phyloP scores from a whole-genome alignment of 345 rosid species.

The Streptanthus diversifolius region DNA sequence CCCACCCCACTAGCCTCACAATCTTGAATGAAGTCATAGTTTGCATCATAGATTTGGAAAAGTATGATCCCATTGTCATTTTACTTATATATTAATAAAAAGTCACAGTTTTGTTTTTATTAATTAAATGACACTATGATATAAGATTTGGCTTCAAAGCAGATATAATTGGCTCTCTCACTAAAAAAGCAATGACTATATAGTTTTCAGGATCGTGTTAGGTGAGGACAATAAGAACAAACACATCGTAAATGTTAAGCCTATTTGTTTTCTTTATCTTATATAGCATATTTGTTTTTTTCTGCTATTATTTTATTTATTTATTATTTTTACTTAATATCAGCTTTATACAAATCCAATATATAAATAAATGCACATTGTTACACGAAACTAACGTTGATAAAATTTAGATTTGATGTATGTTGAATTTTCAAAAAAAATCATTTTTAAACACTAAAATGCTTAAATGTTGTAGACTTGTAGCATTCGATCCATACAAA shows the following conservation, averaged over 20 bases:
- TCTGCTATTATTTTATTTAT: not conserved
- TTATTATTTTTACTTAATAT: not conserved
- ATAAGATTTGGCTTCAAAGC: conserved; percentile 9
- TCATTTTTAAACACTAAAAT: not conserved
- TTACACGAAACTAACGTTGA: not conserved
- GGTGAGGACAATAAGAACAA: conserved; percentile 23
- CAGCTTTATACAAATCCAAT: not conserved
- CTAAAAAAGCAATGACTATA: conserved; percentile 1
- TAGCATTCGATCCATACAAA: not conserved
- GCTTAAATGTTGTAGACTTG: not conserved
- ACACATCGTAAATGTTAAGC: not conserved
- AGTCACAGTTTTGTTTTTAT: not conserved
- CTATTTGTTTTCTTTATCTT: not conserved
- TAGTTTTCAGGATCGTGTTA: conserved; percentile 12
- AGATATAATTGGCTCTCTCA: conserved; percentile 12
- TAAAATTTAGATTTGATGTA: not conserved
- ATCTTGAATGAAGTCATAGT: conserved; percentile 27
- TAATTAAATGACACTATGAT: not conserved
- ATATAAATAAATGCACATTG: not conserved
- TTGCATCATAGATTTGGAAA: conserved; percentile 27
- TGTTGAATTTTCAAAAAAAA: not conserved
- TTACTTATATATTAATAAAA: not conserved
- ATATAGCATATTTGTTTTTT: not conserved
- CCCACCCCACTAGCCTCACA: conserved; percentile 32
- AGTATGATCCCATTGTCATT: conserved; percentile 21